Base-by-base conservation (phyloP, 1,139 yeast species). In the Hemisphaericaspora xylanilytica region DNA sequence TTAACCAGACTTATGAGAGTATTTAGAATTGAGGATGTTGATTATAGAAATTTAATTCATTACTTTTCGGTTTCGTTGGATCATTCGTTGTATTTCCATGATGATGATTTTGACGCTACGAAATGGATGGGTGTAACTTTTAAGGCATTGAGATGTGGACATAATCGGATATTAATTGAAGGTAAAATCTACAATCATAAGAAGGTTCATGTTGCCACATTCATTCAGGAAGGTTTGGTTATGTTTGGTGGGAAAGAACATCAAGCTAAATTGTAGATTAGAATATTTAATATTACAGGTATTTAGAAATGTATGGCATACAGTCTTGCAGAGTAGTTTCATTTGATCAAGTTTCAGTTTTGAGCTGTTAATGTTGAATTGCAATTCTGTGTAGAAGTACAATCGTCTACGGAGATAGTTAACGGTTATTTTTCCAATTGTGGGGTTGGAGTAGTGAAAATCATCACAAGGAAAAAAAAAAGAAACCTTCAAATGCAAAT, bases 61-160 rank as follows among this genome's bases (percentile, higher is more conserved):
- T 63, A 63, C 46, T 48, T 50, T 36, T 59, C 67, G 4, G 82
- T 81, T 8, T 78, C 85, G 8, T 60, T 85, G 47, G 90, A 83
- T 50, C 89, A 84, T 52, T 63, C 78, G 1, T 72, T 85, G 12
- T 81, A 81, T 56, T 83, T 84, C 62, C 89, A 83, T 50, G 75
- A 70, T 44, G 66, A 65, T 28, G 78, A 73, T 43, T 66, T 77
- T 42, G 71, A 71, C 42, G 65, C 71, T 2, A 69, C 73, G 35
- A 65, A 75, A 18, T 82, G 82, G 80, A 58, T 77, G 52, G 64
- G 71, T 13, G 72, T 74, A 41, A 69, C 75, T 37, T 65, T 79
- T 30, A 63, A 65, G 38, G 72, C 77, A 25, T 59, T 77, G 13
- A 67, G 79, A 44, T 65, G 81, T 4, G 72, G 72, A 12, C 68